Percentiles rank a stretch among this genome's conserved stretches.
phyloP scores from a whole-genome alignment of 768 basidiomycete species.

The Mycena pura region DNA sequence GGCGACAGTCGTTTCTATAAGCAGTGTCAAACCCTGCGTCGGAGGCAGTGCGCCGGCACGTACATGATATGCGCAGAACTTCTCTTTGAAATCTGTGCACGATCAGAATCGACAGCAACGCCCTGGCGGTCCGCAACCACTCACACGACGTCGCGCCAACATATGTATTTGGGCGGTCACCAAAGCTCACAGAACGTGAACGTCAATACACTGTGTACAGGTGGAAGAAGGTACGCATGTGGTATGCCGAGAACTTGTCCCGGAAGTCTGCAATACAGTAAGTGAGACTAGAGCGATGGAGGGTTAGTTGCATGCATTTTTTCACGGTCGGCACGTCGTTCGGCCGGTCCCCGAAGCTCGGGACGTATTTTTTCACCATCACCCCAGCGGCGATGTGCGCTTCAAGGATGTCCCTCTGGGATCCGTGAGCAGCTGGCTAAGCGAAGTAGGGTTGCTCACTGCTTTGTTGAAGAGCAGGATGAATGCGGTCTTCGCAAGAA shows the following conservation, averaged over 20 bases:
- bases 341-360: too few relatives aligned
- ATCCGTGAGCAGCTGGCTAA: neutral
- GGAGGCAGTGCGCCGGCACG: constrained; percentile 25
- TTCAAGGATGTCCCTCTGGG: constrained; percentile 61
- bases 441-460: constrained; percentile 27
- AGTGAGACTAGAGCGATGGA: too few relatives aligned
- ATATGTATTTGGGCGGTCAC: constrained; percentile 62
- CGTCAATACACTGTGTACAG: too few relatives aligned
- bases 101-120: neutral
- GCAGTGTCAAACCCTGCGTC: neutral
- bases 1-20: constrained; percentile 70
- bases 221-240: too few relatives aligned
- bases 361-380: constrained; percentile 62
- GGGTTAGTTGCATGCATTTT: too few relatives aligned
- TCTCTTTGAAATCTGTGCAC: constrained; percentile 68
- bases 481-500: constrained; percentile 66
- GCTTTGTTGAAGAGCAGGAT: constrained; percentile 83
- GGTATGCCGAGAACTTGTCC: too few relatives aligned
- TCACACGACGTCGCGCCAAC: constrained; percentile 67
- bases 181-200: too few relatives aligned
- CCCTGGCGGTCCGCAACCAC: constrained; percentile 29
- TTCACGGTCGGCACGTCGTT: too few relatives aligned
- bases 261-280: too few relatives aligned
- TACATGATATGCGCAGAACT: constrained; percentile 69
- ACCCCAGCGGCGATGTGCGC: constrained; percentile 64